phyloP scores from a whole-genome alignment of 176 grass and related monocot species.

The Pontederia paniculata region DNA sequence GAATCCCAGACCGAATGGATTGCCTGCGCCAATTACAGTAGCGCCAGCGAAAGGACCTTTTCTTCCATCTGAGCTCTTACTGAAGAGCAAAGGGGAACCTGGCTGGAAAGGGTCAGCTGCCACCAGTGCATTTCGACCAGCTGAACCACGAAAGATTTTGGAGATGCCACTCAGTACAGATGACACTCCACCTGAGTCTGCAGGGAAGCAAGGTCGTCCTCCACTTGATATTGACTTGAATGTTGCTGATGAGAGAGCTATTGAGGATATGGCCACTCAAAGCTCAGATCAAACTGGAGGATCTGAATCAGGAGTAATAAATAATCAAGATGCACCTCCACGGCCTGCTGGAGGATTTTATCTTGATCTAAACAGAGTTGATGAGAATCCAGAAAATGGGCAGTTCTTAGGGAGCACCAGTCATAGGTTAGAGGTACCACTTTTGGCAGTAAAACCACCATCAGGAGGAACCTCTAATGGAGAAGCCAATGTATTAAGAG shows the following conservation, averaged over 20 bases:
- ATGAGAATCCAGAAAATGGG: slow-evolving; percentile 21
- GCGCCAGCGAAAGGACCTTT: slow-evolving; percentile 77
- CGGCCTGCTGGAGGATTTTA: slow-evolving; percentile 23
- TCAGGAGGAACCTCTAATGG: slow-evolving; percentile 28
- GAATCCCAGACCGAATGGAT: slow-evolving; percentile 26
- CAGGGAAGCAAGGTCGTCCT: slow-evolving; percentile 35
- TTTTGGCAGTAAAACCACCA: slow-evolving; percentile 18
- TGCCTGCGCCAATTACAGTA: slow-evolving; percentile 50
- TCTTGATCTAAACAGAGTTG: slow-evolving; percentile 15
- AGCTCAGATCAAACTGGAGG: slow-evolving; percentile 44
- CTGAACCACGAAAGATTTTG: slow-evolving; percentile 31
- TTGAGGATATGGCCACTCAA: slow-evolving; percentile 38
- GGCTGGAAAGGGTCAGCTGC: slow-evolving; percentile 81
- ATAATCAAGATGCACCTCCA: slow-evolving; percentile 17
- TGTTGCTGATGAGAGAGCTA: slow-evolving; percentile 59
- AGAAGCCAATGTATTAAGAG: slow-evolving; percentile 36
- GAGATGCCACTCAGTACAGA: slow-evolving; percentile 37
- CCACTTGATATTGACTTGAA: slow-evolving; percentile 75
- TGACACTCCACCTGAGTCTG: slow-evolving; percentile 24
- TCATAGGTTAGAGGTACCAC: slow-evolving; percentile 32
- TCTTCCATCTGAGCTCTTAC: slow-evolving; percentile 61
- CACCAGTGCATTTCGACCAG: slow-evolving; percentile 62
- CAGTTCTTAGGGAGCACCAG: slow-evolving; percentile 34
- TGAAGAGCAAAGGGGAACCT: slow-evolving; percentile 41
- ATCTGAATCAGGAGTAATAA: slow-evolving; percentile 32